Percentiles rank a stretch among this genome's conserved stretches.
Evolutionary conservation across 2,329 filamentous ascomycete genomes (phyloP).

Genomic region (Plenodomus biglobosus): DNA sequence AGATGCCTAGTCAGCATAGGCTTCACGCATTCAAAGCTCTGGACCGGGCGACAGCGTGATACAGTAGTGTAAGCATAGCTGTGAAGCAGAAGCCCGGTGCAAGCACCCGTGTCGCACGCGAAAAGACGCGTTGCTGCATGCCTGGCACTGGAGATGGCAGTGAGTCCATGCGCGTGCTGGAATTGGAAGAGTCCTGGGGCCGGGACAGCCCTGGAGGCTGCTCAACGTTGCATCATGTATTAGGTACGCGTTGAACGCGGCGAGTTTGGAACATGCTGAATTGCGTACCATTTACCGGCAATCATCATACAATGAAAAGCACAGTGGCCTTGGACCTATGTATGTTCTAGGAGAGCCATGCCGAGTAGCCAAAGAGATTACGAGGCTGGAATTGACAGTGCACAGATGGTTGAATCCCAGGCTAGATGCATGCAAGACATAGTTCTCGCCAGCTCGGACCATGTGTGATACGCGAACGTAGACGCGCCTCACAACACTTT

Average conservation of each 20-base stretch:
- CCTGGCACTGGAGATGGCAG: neutral
- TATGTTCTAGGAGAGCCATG: neutral
- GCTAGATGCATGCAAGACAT: slow-evolving; percentile 20
- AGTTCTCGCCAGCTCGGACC: slow-evolving; percentile 12
- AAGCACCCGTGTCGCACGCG: neutral
- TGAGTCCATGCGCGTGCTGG: neutral
- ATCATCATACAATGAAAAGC: too few species aligned
- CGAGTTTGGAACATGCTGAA: too few species aligned
- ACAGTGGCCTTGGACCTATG: too few species aligned
- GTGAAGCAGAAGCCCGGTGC: neutral
- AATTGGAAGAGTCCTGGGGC: neutral
- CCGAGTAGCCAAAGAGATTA: neutral
- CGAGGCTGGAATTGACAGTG: slow-evolving; percentile 6
- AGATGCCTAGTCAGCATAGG: neutral
- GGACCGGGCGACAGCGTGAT: neutral
- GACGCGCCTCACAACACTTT: slow-evolving; percentile 21
- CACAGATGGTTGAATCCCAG: slow-evolving; percentile 9
- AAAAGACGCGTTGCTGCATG: neutral
- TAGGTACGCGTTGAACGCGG: too few species aligned
- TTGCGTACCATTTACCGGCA: too few species aligned
- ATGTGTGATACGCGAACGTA: slow-evolving; percentile 11
- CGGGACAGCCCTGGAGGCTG: too few species aligned
- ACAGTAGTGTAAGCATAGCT: too few species aligned
- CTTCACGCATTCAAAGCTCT: neutral
- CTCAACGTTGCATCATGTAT: neutral